Base-by-base conservation (phyloP, 2,329 filamentous ascomycete species). In the Aspergillus pseudoviridinutans region DNA sequence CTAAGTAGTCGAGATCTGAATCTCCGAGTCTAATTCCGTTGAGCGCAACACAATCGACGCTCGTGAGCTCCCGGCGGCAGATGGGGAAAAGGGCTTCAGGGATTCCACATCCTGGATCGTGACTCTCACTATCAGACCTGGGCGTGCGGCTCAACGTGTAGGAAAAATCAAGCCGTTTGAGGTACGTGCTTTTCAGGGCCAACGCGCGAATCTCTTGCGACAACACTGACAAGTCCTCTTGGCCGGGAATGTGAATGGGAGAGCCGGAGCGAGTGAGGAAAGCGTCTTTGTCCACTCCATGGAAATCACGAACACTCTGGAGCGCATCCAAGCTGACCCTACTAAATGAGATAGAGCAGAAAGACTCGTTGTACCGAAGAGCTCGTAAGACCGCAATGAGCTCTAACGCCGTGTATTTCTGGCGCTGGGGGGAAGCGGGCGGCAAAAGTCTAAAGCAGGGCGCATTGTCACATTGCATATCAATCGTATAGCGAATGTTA, bases 11-110 rank as follows among this genome's bases (percentile, higher is more conserved):
- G 54, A 90, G 75, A 71, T 90, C 88, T 0, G 85, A 84, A 54
- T 90, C 87, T 44, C 85, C 86, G n/a, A 90, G 80, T 58, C 84
- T 81, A 59, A 90, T 87, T 12, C 86, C 86, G 59, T 85, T 89
- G 58, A 90, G 73, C 24, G 84, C 80, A 54, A 90, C 82, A 87
- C 87, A 90, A 68, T 88, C 85, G 20, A 90, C 84, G 64, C 86
- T 87, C 0, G 87, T 90, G 25, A 86, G 79, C 64, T 87, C 83
- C 59, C 84, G 82, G 61, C 84, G 84, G 71, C 86, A 89, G 5
- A 90, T 75, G 1, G 87, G 86, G 63, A 88, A 86, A 4, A 90
- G 76, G 2, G 87, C 87, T 68, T 88, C 86, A 20, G 87, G 84
- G 51, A 90, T 86, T 44, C 86, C 87, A 66, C 86, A 89, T 1